Percentiles rank a stretch among this genome's conserved stretches.
Conservation (phyloP, 73 alveolate species). For the Blepharisma stoltei region DNA sequence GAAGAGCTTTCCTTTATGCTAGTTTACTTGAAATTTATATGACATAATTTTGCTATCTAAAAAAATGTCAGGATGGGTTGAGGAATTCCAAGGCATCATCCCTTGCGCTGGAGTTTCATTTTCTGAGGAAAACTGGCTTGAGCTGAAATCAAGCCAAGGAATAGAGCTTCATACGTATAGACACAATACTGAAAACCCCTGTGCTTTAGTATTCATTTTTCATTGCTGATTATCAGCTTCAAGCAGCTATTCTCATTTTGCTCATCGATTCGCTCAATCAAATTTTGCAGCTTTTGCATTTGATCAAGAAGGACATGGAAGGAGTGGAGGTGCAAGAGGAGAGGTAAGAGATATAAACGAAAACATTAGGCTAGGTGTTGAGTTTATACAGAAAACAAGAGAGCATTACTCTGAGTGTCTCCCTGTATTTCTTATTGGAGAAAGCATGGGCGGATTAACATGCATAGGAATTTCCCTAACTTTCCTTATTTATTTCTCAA, state of each 20-base stretch:
- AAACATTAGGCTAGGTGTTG: not conserved
- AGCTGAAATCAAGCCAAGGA: not conserved
- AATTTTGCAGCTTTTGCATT: not conserved
- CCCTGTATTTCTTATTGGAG: not conserved
- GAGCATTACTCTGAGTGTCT: not conserved
- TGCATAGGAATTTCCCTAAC: not conserved
- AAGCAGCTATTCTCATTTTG: not conserved
- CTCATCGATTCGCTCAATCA: not conserved
- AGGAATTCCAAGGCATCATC: not conserved
- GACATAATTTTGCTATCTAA: not conserved
- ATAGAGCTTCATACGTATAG: not conserved
- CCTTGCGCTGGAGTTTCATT: not conserved
- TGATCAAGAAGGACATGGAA: slow-evolving; percentile 3
- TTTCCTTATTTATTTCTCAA: too few species aligned
- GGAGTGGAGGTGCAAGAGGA: not conserved
- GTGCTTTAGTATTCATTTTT: not conserved
- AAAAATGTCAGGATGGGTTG: not conserved
- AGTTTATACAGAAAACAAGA: not conserved
- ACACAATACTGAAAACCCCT: not conserved
- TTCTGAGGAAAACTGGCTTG: not conserved
- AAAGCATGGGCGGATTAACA: not conserved
- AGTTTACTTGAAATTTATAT: too few species aligned
- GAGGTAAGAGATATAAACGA: not conserved
- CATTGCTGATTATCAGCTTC: not conserved
- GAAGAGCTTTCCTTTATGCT: too few species aligned